Base-by-base conservation (phyloP, 768 basidiomycete genomes). In the Hortiboletus flavorubellus region DNA sequence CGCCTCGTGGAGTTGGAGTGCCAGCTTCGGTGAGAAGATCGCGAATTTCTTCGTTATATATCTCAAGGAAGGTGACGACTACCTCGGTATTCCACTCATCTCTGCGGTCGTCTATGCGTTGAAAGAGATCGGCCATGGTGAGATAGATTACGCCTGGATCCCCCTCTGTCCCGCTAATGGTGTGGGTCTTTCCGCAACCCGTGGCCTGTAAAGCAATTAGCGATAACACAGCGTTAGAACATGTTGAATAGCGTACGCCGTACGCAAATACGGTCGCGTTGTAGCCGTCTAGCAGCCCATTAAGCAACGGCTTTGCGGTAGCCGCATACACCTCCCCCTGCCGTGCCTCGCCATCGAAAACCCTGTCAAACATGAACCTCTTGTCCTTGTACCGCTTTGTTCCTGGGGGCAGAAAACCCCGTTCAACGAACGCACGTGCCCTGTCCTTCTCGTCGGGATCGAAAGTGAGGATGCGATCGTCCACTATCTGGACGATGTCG, bases 181-280 rank as follows among this genome's bases (percentile, higher is more conserved):
- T 99, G 72, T 98, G 95, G 5, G 97, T 99, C 74, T 99, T 99
- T 60, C 97, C 97, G 69, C 97, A 98, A n/a, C 97, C 97, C n/a
- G 97, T 98, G 23, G 97, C 97, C 97, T 98, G 66, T 18, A 41
- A 54, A 42, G 58, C 49, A 46, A 60, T 65, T 51, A 47, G 59
- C 45, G 30, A 60, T 30, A 51, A 49, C 26, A 55, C 21, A 33
- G 18, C 15, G 26, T 48, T 26, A 51, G 18, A 38, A 37, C 9
- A 46, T 54, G 49, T 48, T 38, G 39, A 57, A 58, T 44, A 52
- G 77, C 91, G 70, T 72, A 98, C 97, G 37, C 97, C 97, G 70
- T 99, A 99, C 4, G 97, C 97, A 76, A 99, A 98, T 9, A 98
- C 90, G 11, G 97, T 99, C 42, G 94, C 89, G 64, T 99, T 98